These are phyloP conservation scores for Cladorrhinum sp. DNA, from an alignment of 2,329 filamentous ascomycete genomes.

Conservation along the genomic window DNA sequence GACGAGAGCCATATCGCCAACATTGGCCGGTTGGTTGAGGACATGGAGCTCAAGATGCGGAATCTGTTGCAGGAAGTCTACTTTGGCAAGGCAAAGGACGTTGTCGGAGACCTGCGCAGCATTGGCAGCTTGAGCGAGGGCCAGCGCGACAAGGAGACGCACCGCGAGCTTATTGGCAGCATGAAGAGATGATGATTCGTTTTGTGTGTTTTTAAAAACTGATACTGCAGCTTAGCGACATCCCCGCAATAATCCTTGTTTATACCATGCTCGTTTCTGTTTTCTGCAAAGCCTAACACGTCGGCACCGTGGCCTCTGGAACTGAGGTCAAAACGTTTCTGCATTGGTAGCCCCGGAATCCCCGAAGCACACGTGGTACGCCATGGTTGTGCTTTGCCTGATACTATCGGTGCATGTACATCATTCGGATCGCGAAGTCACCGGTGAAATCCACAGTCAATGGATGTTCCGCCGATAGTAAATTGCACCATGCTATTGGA, in stretches of 20 bases:
- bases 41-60: constrained; percentile 99
- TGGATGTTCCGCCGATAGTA: not conserved
- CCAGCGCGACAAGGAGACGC: constrained; percentile 77
- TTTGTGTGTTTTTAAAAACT: not conserved
- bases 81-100: constrained; percentile 98
- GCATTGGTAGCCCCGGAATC: not conserved
- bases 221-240: not conserved
- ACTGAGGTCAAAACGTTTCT: not conserved
- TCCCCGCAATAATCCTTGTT: not conserved
- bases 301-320: not conserved
- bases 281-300: not conserved
- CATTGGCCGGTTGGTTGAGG: constrained; percentile 89
- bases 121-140: constrained; percentile 79
- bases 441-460: too few species aligned
- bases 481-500: not conserved
- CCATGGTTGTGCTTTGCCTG: not conserved
- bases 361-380: not conserved
- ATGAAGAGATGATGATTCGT: constrained; percentile 43
- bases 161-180: constrained; percentile 79
- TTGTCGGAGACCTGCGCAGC: constrained; percentile 91
- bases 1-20: constrained; percentile 95
- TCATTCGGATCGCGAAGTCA: too few species aligned
- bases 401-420: not conserved
- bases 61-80: constrained; percentile 98
- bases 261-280: not conserved